These are phyloP conservation scores for Leccinum longicurvipes DNA, from an alignment of 768 basidiomycete species.

Conservation along the genomic window DNA sequence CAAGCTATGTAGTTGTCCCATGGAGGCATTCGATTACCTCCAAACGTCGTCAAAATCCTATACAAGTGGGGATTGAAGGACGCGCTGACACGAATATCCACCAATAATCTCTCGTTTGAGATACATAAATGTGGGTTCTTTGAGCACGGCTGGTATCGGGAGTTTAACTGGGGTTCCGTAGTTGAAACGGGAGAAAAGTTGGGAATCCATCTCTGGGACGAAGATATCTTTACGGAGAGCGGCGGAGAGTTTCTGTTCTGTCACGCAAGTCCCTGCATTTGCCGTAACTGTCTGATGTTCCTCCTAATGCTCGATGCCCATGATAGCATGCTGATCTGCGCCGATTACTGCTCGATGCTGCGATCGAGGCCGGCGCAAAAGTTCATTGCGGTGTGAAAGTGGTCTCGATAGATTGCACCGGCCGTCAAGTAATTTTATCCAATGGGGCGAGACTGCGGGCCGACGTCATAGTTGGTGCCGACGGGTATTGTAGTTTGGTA, in stretches of 20 bases:
- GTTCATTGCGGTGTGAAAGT: slow-evolving; percentile 43
- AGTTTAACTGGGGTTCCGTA: slow-evolving; percentile 20
- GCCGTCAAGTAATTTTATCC: slow-evolving; percentile 35
- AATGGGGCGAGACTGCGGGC: slow-evolving; percentile 42
- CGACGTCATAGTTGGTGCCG: slow-evolving; percentile 60
- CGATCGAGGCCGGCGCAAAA: slow-evolving; percentile 44
- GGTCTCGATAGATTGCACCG: slow-evolving; percentile 32
- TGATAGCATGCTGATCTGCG: slow-evolving; percentile 52
- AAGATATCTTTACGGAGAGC: slow-evolving; percentile 44
- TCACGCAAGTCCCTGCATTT: slow-evolving; percentile 35
- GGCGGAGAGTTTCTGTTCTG: slow-evolving; percentile 49
- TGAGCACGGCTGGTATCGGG: background rate
- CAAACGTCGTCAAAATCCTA: slow-evolving; percentile 56
- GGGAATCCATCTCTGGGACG: slow-evolving; percentile 45
- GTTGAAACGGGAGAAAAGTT: slow-evolving; percentile 44
- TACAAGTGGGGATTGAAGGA: slow-evolving; percentile 54
- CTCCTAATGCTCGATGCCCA: background rate
- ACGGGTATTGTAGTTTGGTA: slow-evolving; percentile 49
- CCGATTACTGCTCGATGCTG: slow-evolving; percentile 44
- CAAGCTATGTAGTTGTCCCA: slow-evolving; percentile 11
- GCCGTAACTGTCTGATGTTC: background rate
- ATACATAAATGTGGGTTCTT: slow-evolving; percentile 27
- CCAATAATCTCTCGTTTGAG: slow-evolving; percentile 20
- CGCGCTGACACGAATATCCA: slow-evolving; percentile 35
- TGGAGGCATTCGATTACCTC: slow-evolving; percentile 48